phyloP scores from a whole-genome alignment of 768 basidiomycete genomes.

The Leccinum obscurum region DNA sequence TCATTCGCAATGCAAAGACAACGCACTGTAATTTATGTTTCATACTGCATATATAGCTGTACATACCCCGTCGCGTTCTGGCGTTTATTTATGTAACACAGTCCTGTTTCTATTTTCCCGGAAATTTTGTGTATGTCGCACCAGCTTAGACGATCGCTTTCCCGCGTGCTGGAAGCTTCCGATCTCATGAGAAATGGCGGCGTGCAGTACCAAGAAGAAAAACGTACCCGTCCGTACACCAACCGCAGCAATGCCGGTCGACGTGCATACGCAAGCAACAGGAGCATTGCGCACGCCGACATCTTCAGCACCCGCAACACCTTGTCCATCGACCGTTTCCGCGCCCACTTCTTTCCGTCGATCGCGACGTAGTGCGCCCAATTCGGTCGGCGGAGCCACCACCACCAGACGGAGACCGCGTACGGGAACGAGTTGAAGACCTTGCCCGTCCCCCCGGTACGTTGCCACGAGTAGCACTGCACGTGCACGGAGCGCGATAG shows the following conservation, averaged over 20 bases:
- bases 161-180: slow-evolving; percentile 1
- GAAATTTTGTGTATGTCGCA: not conserved
- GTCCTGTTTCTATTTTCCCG: not conserved
- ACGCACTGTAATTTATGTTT: slow-evolving; percentile 25
- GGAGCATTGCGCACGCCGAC: not conserved
- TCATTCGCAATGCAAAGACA: not conserved
- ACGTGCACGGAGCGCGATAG: slow-evolving; percentile 23
- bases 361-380: slow-evolving; percentile 38
- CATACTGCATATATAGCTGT: slow-evolving; percentile 12
- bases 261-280: slow-evolving; percentile 10
- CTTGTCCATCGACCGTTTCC: slow-evolving; percentile 6
- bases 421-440: slow-evolving; percentile 43
- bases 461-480: slow-evolving; percentile 44
- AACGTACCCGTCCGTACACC: slow-evolving; percentile 7
- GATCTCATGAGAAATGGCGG: not conserved
- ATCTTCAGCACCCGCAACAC: slow-evolving; percentile 5
- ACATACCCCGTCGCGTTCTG: not conserved
- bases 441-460: slow-evolving; percentile 37
- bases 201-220: not conserved
- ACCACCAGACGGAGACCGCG: slow-evolving; percentile 33
- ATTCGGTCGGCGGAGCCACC: slow-evolving; percentile 34
- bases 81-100: not conserved
- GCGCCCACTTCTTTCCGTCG: slow-evolving; percentile 40
- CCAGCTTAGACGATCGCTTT: not conserved
- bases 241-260: slow-evolving; percentile 7